phyloP scores from a whole-genome alignment of 371 early-diverging fungal genomes.

The Rhizopus arrhizus region DNA sequence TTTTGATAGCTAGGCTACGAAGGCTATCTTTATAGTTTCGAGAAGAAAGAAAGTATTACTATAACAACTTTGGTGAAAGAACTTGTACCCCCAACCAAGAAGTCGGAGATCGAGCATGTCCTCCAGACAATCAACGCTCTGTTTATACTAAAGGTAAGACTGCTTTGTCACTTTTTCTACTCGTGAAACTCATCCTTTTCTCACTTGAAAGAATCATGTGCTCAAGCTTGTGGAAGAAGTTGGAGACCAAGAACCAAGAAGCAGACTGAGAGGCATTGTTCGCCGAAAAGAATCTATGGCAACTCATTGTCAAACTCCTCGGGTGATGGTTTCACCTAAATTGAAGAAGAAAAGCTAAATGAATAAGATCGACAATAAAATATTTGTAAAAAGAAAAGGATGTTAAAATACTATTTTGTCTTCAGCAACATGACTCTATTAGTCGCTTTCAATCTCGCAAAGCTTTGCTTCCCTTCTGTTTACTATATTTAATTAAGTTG shows the following conservation, averaged over 20 bases:
- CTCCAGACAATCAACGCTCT: not conserved
- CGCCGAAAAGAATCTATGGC: conserved; percentile 1
- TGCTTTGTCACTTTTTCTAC: conserved; percentile 8
- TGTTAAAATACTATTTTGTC: not conserved
- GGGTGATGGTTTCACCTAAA: not conserved
- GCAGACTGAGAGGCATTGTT: conserved; percentile 1
- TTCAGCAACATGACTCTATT: too few species aligned
- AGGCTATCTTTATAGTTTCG: too few species aligned
- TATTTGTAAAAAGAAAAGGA: not conserved
- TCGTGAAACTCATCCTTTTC: conserved; percentile 1
- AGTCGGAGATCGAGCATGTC: not conserved
- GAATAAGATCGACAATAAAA: conserved; percentile 7
- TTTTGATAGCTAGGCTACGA: too few species aligned
- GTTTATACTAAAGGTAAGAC: conserved; percentile 1
- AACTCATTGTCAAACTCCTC: conserved; percentile 6
- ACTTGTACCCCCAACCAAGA: not conserved
- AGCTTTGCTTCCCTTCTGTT: too few species aligned
- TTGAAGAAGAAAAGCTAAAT: conserved; percentile 7
- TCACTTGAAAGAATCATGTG: conserved; percentile 8
- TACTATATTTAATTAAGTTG: too few species aligned
- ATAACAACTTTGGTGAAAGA: not conserved
- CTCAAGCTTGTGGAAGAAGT: not conserved
- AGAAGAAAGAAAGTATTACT: not conserved
- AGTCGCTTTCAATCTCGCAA: too few species aligned
- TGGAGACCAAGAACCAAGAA: conserved; percentile 3